Evolutionary conservation across 768 basidiomycete species (phyloP).

Genomic region (Rhodotorula graminis): DNA sequence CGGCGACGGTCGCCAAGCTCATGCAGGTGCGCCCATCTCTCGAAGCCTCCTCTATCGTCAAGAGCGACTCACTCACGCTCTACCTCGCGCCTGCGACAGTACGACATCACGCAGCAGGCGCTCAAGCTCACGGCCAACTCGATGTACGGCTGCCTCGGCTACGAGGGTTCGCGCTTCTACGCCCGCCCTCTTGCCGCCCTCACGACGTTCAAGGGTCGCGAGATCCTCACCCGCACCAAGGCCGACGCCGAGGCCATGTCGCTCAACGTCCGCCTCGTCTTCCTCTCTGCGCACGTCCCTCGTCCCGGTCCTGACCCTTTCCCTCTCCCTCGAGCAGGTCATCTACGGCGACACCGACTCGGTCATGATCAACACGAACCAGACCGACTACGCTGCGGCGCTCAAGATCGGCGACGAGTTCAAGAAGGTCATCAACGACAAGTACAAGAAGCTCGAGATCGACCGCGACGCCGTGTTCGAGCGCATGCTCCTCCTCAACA

Average conservation of each 20-base stretch:
- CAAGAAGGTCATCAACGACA: slow-evolving; percentile 94
- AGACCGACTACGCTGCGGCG: slow-evolving; percentile 78
- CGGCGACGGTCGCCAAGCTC: slow-evolving; percentile 63
- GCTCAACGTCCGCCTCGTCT: slow-evolving; percentile 64
- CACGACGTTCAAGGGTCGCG: slow-evolving; percentile 95
- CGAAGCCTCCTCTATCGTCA: not conserved
- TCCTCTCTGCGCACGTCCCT: not conserved
- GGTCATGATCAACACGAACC: slow-evolving; percentile 95
- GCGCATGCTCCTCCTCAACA: slow-evolving; percentile 83
- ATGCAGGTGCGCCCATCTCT: slow-evolving; percentile 60
- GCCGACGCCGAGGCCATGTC: slow-evolving; percentile 85
- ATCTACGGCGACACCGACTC: slow-evolving; percentile 99
- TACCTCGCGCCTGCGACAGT: slow-evolving; percentile 52
- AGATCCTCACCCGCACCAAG: slow-evolving; percentile 87
- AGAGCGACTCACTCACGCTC: not conserved
- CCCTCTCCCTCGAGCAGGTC: slow-evolving; percentile 56
- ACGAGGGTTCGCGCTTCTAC: slow-evolving; percentile 93
- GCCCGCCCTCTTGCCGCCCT: slow-evolving; percentile 94
- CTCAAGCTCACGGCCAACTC: slow-evolving; percentile 97
- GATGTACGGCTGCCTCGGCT: slow-evolving; percentile 99
- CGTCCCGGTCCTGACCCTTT: not conserved
- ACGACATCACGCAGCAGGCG: slow-evolving; percentile 94
- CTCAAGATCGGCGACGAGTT: slow-evolving; percentile 84
- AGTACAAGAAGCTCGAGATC: slow-evolving; percentile 91
- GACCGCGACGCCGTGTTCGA: slow-evolving; percentile 93